phyloP scores from a whole-genome alignment of 2,329 filamentous ascomycete genomes.

The Metarhizium guizhouense region DNA sequence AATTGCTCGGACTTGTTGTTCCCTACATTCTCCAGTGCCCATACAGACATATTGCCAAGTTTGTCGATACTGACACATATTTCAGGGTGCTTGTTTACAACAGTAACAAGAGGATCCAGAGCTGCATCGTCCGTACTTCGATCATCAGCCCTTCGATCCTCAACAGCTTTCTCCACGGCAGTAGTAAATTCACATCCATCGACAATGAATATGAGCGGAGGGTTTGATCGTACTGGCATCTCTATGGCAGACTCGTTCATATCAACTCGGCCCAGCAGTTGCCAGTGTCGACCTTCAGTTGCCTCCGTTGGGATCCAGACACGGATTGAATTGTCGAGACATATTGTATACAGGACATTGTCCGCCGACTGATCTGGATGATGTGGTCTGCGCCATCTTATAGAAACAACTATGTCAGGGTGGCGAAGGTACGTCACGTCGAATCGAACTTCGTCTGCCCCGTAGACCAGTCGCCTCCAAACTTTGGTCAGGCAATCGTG shows the following conservation, averaged over 20 bases:
- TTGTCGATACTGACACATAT: conserved; percentile 80
- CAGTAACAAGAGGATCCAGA: conserved; percentile 74
- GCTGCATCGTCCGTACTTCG: conserved; percentile 58
- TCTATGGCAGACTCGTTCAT: conserved; percentile 59
- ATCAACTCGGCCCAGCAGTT: conserved; percentile 75
- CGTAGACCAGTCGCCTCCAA: conserved; percentile 82
- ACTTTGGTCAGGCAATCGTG: conserved; percentile 84
- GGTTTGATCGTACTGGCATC: conserved; percentile 11
- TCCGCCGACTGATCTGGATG: conserved; percentile 71
- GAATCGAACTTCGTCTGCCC: conserved; percentile 73
- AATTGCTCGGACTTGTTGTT: conserved; percentile 56
- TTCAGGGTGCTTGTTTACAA: conserved; percentile 79
- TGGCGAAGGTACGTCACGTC: conserved; percentile 89
- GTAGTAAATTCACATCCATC: conserved; percentile 71
- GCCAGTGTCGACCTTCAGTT: conserved; percentile 61
- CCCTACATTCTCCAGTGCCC: conserved; percentile 83
- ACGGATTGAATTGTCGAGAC: conserved; percentile 68
- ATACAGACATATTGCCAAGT: conserved; percentile 79
- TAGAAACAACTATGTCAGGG: conserved; percentile 65
- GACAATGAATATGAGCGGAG: conserved; percentile 59
- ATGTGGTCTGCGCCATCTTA: conserved; percentile 78
- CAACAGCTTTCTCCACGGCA: conserved; percentile 68
- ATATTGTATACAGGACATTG: conserved; percentile 85
- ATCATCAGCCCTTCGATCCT: conserved; percentile 43
- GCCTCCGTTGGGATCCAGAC: conserved; percentile 76